These are phyloP conservation scores for Mortierella sp. DNA, from an alignment of 371 early-diverging fungal species.

Conservation along the genomic window DNA sequence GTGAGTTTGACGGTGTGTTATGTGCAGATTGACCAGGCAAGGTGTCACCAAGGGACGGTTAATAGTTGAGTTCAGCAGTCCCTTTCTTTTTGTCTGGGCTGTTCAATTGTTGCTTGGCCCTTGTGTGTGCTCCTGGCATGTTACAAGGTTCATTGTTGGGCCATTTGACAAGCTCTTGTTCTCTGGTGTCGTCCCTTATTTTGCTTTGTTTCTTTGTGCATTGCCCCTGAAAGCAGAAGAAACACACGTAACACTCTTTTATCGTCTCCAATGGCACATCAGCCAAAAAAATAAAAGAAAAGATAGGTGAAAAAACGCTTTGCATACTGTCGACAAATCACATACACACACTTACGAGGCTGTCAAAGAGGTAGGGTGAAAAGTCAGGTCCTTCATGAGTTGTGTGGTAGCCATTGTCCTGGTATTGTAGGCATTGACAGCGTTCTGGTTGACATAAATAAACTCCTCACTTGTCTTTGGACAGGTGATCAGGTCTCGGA, in stretches of 20 bases:
- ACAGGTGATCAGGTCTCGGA: conserved; percentile 89
- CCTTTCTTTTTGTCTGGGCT: neutral
- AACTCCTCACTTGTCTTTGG: conserved; percentile 71
- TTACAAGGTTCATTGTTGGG: neutral
- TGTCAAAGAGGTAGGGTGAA: conserved; percentile 81
- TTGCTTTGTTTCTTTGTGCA: neutral
- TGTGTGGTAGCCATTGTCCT: conserved; percentile 63
- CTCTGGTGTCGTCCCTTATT: neutral
- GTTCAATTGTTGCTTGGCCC: conserved; percentile 10
- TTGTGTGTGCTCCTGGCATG: neutral
- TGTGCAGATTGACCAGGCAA: neutral
- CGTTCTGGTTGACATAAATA: conserved; percentile 72
- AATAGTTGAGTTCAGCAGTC: conserved; percentile 17
- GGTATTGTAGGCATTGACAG: conserved; percentile 75
- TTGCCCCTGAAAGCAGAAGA: conserved; percentile 1
- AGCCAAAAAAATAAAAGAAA: neutral
- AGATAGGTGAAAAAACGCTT: neutral
- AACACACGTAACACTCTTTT: neutral
- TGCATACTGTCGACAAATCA: too few species aligned
- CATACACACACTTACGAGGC: conserved; percentile 34
- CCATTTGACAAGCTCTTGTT: neutral
- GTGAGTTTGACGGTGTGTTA: neutral
- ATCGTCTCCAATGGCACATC: neutral
- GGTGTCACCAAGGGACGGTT: neutral
- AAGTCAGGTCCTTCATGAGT: conserved; percentile 77